phyloP scores from a whole-genome alignment of 2,329 filamentous ascomycete species.

The Ilyonectria robusta region DNA sequence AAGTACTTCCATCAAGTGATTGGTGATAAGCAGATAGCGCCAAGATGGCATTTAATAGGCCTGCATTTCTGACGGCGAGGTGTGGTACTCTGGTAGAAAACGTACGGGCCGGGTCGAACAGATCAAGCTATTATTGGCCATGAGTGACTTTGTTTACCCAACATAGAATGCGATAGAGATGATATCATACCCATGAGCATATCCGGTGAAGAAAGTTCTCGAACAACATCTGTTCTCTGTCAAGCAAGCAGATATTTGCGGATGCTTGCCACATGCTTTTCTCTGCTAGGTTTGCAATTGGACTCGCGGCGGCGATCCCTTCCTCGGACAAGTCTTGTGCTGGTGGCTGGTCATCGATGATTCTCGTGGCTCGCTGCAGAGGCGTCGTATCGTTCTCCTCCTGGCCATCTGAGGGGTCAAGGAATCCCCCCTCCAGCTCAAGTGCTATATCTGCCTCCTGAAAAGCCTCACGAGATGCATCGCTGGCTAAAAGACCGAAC shows the following conservation, averaged over 20 bases:
- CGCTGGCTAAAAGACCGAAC: constrained; percentile 44
- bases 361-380: constrained; percentile 35
- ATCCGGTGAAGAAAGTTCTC: constrained; percentile 44
- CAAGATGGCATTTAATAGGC: constrained; percentile 70
- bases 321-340: neutral
- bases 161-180: neutral
- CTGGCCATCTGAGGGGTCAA: constrained; percentile 21
- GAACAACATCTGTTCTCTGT: constrained; percentile 42
- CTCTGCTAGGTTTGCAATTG: constrained; percentile 17
- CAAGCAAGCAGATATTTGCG: constrained; percentile 38
- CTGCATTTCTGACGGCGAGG: constrained; percentile 59
- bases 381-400: constrained; percentile 31
- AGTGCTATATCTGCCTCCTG: neutral
- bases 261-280: constrained; percentile 43
- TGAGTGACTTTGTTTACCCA: neutral
- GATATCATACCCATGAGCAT: constrained; percentile 44
- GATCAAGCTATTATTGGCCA: constrained; percentile 33
- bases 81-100: constrained; percentile 42
- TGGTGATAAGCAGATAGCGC: constrained; percentile 60
- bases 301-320: neutral
- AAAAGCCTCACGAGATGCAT: constrained; percentile 25
- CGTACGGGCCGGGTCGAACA: constrained; percentile 41
- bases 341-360: constrained; percentile 37
- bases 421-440: constrained; percentile 20
- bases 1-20: constrained; percentile 27